Base-by-base conservation (phyloP, 2,329 filamentous ascomycete genomes). In the Xylaria sp. region DNA sequence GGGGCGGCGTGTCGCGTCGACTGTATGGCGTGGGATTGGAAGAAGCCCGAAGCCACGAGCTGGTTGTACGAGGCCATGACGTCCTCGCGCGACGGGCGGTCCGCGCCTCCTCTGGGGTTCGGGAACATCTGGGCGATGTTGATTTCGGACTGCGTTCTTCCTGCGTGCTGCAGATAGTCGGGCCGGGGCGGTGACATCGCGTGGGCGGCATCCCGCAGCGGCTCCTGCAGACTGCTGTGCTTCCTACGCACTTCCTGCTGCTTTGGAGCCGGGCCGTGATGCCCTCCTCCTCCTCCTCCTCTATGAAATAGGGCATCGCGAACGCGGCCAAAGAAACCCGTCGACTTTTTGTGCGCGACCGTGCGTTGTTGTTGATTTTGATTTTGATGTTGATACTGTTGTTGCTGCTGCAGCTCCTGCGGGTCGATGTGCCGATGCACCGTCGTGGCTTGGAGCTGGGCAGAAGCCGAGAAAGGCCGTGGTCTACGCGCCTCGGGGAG, bases 21-120 rank as follows among this genome's bases (percentile, higher is more conserved):
- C 68, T 86, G 84, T 69, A 88, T 88, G 61, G 86, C 86, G 69
- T 88, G 86, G 27, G 84, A 80, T 55, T 84, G 81, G 76, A 89
- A 89, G 82, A 89, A 89, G 67, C 87, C 87, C 5, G 83, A 83
- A 2, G 85, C 83, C 72, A 89, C 81, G 65, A 89, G 82, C 71
- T 85, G 79, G 71, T 87, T 84, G 76, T 89, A 89, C 74, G 81
- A 88, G 68, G 84, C 82, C 74, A 87, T 72, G 61, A 89, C 82
- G 65, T 89, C 85, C 60, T 89, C 87, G 3, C 80, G 76, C 4
- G 79, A 75, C 32, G 78, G 81, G 48, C 78, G 78, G 63, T 74
- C 71, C 9, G 54, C 51, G 11, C 32, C 57, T 47, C 19, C 65
- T 67, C 36, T 69, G 48, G 24, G 47, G n/a, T 73, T 72, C 17